These are phyloP conservation scores for Nicotiana tomentosiformis DNA, from an alignment of 257 asterid species.

Conservation along the genomic window DNA sequence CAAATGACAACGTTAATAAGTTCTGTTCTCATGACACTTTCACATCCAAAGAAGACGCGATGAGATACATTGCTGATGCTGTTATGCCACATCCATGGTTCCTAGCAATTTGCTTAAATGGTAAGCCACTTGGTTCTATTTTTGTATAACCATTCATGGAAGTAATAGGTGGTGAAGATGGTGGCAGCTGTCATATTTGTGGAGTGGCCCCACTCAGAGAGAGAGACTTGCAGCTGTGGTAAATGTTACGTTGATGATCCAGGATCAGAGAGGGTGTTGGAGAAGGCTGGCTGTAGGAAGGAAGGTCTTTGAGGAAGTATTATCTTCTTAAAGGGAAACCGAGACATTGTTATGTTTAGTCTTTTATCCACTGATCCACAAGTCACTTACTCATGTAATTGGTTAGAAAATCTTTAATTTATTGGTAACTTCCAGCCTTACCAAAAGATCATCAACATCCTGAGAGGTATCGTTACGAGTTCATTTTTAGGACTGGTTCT, in stretches of 20 bases:
- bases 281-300: slow-evolving; percentile 56
- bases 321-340: slow-evolving; percentile 55
- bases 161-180: slow-evolving; percentile 33
- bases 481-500: no score
- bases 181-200: slow-evolving; percentile 42
- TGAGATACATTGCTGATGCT: slow-evolving; percentile 17
- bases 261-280: slow-evolving; percentile 67
- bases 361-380: slow-evolving; percentile 41
- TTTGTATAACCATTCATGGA: slow-evolving; percentile 34
- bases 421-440: no score
- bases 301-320: slow-evolving; percentile 68
- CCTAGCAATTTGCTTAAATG: slow-evolving; percentile 46
- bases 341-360: slow-evolving; percentile 57
- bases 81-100: slow-evolving; percentile 44
- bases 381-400: slow-evolving; percentile 19
- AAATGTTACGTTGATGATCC: slow-evolving; percentile 35
- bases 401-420: no score
- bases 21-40: slow-evolving; percentile 55
- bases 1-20: slow-evolving; percentile 57
- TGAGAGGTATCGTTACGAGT: no score
- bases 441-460: no score
- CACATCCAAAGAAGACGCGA: slow-evolving; percentile 42
- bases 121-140: slow-evolving; percentile 41
- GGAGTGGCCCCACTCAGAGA: slow-evolving; percentile 59
- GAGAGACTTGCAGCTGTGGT: slow-evolving; percentile 68